Conservation (phyloP, 805 yeast genomes). For the Yarrowia osloensis region DNA sequence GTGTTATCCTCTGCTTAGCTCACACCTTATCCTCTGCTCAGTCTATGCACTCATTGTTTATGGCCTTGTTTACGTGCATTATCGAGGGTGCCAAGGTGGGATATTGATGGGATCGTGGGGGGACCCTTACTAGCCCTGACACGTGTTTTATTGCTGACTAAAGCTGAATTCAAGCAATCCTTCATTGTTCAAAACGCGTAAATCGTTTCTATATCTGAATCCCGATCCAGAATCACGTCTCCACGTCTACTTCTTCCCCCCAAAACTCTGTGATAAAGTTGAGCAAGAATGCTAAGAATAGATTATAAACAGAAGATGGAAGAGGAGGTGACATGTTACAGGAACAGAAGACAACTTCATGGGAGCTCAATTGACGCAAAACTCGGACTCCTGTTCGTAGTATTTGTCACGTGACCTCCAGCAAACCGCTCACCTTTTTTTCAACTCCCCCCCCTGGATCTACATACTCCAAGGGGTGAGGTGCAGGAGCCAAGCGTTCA, state of each 20-base stretch:
- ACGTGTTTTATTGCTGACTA: no score
- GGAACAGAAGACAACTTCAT: no score
- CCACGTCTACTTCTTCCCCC: background rate
- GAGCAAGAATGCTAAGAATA: conserved; percentile 2
- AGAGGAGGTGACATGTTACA: background rate
- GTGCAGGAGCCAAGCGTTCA: conserved; percentile 24
- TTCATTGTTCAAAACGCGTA: background rate
- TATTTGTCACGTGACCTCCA: background rate
- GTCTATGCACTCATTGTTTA: background rate
- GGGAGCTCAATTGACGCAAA: background rate
- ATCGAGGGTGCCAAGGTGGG: background rate
- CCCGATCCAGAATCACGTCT: no score
- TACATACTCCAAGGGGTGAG: conserved; percentile 4
- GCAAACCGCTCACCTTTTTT: background rate
- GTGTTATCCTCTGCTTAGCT: no score
- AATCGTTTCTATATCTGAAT: no score
- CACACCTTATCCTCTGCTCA: no score
- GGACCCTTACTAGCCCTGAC: no score
- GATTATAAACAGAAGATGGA: background rate
- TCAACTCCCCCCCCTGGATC: background rate
- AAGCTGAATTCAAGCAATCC: no score
- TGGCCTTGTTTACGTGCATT: background rate
- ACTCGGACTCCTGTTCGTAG: background rate
- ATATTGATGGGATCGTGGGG: no score
- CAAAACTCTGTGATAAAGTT: background rate